Evolutionary conservation across 108 stramenopile species (phyloP), one percentile per base, ranked within the genome.

Genomic region (Skeletonema potamos): DNA sequence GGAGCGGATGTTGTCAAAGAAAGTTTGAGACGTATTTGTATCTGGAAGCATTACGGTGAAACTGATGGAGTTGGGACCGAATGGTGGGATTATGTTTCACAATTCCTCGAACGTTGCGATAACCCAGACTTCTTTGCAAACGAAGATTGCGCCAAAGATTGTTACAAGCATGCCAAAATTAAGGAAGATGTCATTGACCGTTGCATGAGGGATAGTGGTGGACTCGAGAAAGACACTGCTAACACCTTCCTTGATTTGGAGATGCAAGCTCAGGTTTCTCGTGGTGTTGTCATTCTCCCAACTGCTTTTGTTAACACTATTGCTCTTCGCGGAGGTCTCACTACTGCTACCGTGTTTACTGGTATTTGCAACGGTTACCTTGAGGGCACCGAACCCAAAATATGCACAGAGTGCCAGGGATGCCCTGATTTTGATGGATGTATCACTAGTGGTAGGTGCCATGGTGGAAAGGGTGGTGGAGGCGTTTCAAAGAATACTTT

Each of bases 1-100:
- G 97, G 97, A 46, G 90, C 89, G 18, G 97, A 98, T 81, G 94
- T 98, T 27, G 94, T 98, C 46, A 72, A 65, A 68, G 97, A 97
- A 76, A 86, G 83, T 58, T 72, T 98, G 54, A 86, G 96, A 58
- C 91, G 94, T 15, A 74, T 90, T 29, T 98, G 97, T 77, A 89
- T 98, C 54, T 98, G 97, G 96, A 81, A 93, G 60, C 68, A 81
- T 44, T 90, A 89, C 64, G 95, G 95, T 12, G 84, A 86, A 61
- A 44, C 51, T 2, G 91, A 93, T 41, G 97, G 97, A 34, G 64
- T 98, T 36, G 97, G 97, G 27, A 54, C 58, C 41, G 59, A 78
- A 26, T 98, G 93, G 93, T 98, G 95, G 94, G 78, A 89, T 39
- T 98, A 98, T 65, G 80, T 94, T 7, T 55, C 60, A 20, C 72